phyloP scores from a whole-genome alignment of 306 rosid species.

The Lupinus albus region DNA sequence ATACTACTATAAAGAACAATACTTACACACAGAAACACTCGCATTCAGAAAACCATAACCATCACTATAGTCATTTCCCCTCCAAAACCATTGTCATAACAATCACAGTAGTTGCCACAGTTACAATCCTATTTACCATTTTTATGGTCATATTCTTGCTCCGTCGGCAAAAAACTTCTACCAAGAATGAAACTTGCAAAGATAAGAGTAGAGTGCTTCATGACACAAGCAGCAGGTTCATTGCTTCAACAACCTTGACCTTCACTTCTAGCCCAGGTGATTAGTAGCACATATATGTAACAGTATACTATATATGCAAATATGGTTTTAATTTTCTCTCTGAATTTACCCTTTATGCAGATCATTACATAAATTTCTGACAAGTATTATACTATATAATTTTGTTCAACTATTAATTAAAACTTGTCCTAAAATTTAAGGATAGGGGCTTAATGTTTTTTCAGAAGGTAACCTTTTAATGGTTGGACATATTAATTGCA shows the following conservation, averaged over 20 bases:
- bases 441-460: background rate
- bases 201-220: constrained; percentile 45
- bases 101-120: constrained; percentile 42
- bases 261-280: constrained; percentile 80
- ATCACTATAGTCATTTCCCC: constrained; percentile 51
- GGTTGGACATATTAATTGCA: constrained; percentile 40
- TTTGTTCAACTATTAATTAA: no score
- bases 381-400: background rate
- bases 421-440: background rate
- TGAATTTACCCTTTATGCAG: constrained; percentile 20
- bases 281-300: background rate
- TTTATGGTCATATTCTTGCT: constrained; percentile 56
- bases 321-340: background rate
- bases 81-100: constrained; percentile 60
- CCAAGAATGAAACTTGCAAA: constrained; percentile 43
- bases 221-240: constrained; percentile 58
- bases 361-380: constrained; percentile 25
- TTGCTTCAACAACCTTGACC: constrained; percentile 53
- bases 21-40: constrained; percentile 42
- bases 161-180: constrained; percentile 59
- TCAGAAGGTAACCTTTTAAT: constrained; percentile 8
- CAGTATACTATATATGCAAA: constrained; percentile 19
- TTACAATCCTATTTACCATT: constrained; percentile 50
- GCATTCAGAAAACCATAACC: constrained; percentile 40
- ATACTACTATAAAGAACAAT: constrained; percentile 44